phyloP scores from a whole-genome alignment of 1,284 basidiomycete species.

The Ganoderma resinaceum region DNA sequence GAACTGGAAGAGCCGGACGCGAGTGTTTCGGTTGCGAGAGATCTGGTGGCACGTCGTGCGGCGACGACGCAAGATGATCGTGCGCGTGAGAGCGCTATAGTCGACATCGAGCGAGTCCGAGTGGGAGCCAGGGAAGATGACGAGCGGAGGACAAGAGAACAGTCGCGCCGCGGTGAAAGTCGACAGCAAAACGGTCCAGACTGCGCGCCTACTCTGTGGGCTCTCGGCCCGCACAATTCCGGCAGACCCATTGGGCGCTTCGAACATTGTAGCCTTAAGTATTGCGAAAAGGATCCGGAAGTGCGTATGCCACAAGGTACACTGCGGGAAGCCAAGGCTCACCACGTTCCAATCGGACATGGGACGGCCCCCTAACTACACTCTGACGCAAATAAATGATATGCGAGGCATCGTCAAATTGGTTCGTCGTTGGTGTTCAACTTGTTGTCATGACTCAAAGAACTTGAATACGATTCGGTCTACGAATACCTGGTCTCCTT shows the following conservation, averaged over 20 bases:
- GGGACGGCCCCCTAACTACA: too few relatives aligned
- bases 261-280: not conserved
- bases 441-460: too few relatives aligned
- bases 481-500: too few relatives aligned
- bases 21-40: slow-evolving; percentile 8
- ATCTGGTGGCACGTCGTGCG: not conserved
- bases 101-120: slow-evolving; percentile 2
- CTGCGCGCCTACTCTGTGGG: not conserved
- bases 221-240: not conserved
- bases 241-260: not conserved
- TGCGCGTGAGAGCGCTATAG: slow-evolving; percentile 1
- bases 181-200: not conserved
- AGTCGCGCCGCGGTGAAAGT: not conserved
- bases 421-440: too few relatives aligned
- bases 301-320: too few relatives aligned
- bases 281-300: too few relatives aligned
- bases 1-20: slow-evolving; percentile 3
- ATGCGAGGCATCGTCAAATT: too few relatives aligned
- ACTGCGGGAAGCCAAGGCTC: too few relatives aligned
- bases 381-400: too few relatives aligned
- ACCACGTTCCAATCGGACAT: too few relatives aligned
- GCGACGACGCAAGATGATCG: not conserved
- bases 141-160: not conserved
- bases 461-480: too few relatives aligned
- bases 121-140: not conserved